These are phyloP conservation scores for Aspergillus ibericus DNA, from an alignment of 2,329 filamentous ascomycete genomes.

Conservation along the genomic window DNA sequence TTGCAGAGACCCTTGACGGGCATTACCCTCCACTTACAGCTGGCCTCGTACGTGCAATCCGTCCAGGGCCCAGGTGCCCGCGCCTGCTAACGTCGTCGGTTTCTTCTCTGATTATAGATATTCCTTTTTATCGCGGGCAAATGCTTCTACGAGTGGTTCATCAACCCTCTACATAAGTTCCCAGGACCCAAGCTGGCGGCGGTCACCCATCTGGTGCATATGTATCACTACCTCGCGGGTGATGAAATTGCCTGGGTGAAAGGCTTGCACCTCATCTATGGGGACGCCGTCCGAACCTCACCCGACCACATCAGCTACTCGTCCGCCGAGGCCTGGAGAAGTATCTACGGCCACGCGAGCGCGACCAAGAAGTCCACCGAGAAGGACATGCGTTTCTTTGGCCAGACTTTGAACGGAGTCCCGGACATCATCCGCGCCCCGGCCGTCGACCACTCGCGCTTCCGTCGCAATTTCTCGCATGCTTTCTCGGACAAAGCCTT, in stretches of 20 bases:
- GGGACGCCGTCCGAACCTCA: constrained; percentile 39
- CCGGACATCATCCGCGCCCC: constrained; percentile 30
- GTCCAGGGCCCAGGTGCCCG: no score
- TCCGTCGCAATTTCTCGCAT: constrained; percentile 34
- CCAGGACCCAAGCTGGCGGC: constrained; percentile 11
- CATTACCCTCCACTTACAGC: neutral
- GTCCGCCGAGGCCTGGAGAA: constrained; percentile 31
- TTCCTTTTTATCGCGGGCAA: neutral
- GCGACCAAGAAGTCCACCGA: constrained; percentile 23
- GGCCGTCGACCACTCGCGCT: constrained; percentile 29
- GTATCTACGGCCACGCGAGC: constrained; percentile 37
- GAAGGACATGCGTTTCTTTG: constrained; percentile 27
- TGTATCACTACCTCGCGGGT: constrained; percentile 8
- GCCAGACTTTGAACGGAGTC: constrained; percentile 20
- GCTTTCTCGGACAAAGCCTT: constrained; percentile 40
- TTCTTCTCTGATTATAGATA: neutral
- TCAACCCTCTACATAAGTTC: constrained; percentile 10
- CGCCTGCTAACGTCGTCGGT: neutral
- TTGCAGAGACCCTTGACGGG: neutral
- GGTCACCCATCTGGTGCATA: constrained; percentile 1
- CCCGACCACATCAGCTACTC: constrained; percentile 43
- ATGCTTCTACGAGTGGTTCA: constrained; percentile 10
- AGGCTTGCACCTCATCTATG: constrained; percentile 26
- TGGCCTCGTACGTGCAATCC: neutral
- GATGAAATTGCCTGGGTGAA: constrained; percentile 16